Conservation (phyloP, 345 rosid species). For the Pistacia atlantica region DNA sequence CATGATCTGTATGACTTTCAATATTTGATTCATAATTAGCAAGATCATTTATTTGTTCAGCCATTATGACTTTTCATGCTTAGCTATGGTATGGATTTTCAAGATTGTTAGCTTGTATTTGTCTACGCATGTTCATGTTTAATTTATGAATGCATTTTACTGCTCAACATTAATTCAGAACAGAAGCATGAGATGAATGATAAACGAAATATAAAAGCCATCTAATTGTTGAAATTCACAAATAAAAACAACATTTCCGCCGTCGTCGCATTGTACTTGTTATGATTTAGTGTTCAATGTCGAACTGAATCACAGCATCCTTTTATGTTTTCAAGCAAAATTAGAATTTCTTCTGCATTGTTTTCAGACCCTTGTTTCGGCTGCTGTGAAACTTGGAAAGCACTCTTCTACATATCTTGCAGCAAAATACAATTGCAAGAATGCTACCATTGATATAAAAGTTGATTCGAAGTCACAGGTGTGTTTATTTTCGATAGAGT, state of each 20-base stretch:
- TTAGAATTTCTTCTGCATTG: background rate
- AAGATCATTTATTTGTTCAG: too few relatives aligned
- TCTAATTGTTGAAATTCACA: too few relatives aligned
- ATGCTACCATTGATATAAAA: background rate
- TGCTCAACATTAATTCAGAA: too few relatives aligned
- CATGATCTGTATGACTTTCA: too few relatives aligned
- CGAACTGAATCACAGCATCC: background rate
- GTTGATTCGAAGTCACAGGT: conserved; percentile 13
- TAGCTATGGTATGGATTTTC: too few relatives aligned
- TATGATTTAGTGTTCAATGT: background rate
- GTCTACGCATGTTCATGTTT: too few relatives aligned
- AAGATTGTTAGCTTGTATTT: too few relatives aligned
- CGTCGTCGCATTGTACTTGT: background rate
- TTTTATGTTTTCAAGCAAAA: background rate
- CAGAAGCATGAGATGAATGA: too few relatives aligned
- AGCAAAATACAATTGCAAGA: conserved; percentile 4
- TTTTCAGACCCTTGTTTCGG: conserved; percentile 10
- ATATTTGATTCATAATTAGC: too few relatives aligned
- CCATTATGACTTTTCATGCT: too few relatives aligned
- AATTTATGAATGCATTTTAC: too few relatives aligned
- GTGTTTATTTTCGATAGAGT: background rate
- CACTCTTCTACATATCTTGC: background rate
- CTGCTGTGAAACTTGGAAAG: conserved; percentile 1
- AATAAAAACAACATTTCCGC: background rate
- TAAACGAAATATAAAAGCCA: too few relatives aligned